Conservation (phyloP, 768 basidiomycete genomes). For the Phylloporus rhodoxanthus region DNA sequence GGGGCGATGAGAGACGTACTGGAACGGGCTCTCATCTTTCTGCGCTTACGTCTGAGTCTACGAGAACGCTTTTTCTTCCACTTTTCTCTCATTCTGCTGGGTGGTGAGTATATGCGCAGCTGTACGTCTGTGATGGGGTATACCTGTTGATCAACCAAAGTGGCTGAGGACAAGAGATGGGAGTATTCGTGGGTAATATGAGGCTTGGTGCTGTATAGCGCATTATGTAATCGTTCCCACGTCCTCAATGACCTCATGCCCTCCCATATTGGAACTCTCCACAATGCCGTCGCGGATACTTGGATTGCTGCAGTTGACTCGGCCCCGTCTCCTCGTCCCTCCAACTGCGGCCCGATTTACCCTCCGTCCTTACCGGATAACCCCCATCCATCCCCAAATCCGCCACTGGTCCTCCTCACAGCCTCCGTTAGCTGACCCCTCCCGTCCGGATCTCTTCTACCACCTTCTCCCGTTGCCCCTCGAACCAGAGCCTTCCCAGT, state of each 20-base stretch:
- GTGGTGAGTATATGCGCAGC: background rate
- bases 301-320: background rate
- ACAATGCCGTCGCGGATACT: slow-evolving; percentile 11
- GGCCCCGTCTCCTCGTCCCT: background rate
- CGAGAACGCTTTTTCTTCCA: slow-evolving; percentile 95
- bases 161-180: slow-evolving; percentile 20
- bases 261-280: background rate
- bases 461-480: slow-evolving; percentile 54
- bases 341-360: background rate
- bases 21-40: slow-evolving; percentile 95
- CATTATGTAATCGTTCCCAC: slow-evolving; percentile 26
- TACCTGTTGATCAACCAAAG: slow-evolving; percentile 30
- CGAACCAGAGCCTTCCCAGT: slow-evolving; percentile 34
- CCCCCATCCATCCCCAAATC: slow-evolving; percentile 4
- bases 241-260: slow-evolving; percentile 6
- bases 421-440: slow-evolving; percentile 42
- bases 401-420: slow-evolving; percentile 15
- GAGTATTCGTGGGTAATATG: slow-evolving; percentile 16
- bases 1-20: slow-evolving; percentile 47
- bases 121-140: background rate
- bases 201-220: slow-evolving; percentile 34
- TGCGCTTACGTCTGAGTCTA: slow-evolving; percentile 88
- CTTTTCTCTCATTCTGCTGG: slow-evolving; percentile 82
- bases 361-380: slow-evolving; percentile 8
- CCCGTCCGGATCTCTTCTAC: slow-evolving; percentile 64